Conservation (phyloP, 768 basidiomycete species). For the Psilocybe cubensis region DNA sequence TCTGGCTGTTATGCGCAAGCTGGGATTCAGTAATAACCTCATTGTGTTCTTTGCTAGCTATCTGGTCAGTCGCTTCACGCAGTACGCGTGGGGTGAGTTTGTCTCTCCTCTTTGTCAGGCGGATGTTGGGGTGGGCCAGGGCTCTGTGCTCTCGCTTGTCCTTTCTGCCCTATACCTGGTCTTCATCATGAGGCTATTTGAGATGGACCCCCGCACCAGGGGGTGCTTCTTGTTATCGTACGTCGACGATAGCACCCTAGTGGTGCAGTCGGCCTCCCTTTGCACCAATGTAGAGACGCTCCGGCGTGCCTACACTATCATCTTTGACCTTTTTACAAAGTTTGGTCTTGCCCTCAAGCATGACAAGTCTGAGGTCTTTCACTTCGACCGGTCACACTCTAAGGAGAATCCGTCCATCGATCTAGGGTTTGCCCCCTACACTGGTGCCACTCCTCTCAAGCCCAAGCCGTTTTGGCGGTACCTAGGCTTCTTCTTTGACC, state of each 20-base stretch:
- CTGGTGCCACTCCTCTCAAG: not conserved
- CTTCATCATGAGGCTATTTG: not conserved
- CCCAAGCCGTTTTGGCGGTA: not conserved
- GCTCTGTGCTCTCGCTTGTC: slow-evolving; percentile 5
- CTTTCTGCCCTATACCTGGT: not conserved
- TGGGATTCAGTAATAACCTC: not conserved
- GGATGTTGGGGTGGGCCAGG: slow-evolving; percentile 9
- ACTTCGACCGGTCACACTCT: slow-evolving; percentile 3
- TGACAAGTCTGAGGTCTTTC: slow-evolving; percentile 2
- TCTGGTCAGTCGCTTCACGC: slow-evolving; percentile 2
- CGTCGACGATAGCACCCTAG: not conserved
- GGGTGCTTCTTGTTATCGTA: not conserved
- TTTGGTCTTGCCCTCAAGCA: slow-evolving; percentile 1
- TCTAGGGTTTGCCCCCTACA: slow-evolving; percentile 4
- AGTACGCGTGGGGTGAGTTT: slow-evolving; percentile 8
- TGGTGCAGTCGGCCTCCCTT: not conserved
- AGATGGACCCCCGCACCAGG: not conserved
- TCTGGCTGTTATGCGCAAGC: not conserved
- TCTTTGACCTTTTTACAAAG: not conserved
- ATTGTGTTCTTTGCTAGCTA: slow-evolving; percentile 6
- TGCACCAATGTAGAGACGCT: too few species aligned
- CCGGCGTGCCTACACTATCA: not conserved
- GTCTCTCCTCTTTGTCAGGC: not conserved
- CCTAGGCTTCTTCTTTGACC: slow-evolving; percentile 9
- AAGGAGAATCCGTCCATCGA: not conserved